These are phyloP conservation scores for Gossypium thurberi DNA, from an alignment of 345 rosid genomes.

Conservation along the genomic window DNA sequence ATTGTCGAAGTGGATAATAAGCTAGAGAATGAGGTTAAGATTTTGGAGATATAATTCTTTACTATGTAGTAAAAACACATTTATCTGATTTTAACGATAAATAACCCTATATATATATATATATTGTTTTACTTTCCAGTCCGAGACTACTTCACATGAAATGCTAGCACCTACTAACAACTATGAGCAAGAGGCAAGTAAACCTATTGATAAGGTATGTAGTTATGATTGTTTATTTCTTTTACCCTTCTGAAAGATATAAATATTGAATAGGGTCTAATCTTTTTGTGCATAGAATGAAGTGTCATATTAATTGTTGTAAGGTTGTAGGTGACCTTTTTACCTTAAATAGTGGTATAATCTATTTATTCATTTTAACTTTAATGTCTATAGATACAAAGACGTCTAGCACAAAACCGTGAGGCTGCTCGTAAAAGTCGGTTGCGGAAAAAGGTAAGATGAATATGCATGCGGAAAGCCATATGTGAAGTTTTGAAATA, in stretches of 20 bases:
- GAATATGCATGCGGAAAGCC: not conserved
- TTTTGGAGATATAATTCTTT: constrained; percentile 11
- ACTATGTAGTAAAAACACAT: not conserved
- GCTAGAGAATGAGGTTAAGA: constrained; percentile 60
- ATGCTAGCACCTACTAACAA: constrained; percentile 46
- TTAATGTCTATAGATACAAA: constrained; percentile 45
- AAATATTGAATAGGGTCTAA: not conserved
- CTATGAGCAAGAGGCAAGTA: constrained; percentile 76
- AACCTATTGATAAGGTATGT: constrained; percentile 61
- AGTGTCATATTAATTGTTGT: not conserved
- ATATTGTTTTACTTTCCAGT: constrained; percentile 36
- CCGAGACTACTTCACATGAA: constrained; percentile 77
- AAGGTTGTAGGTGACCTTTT: not conserved
- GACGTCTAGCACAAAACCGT: constrained; percentile 92
- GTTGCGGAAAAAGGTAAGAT: constrained; percentile 73
- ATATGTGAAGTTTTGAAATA: not conserved
- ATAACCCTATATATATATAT: constrained; percentile 6
- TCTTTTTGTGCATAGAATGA: not conserved
- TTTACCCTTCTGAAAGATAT: not conserved
- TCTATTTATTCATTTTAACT: constrained; percentile 1
- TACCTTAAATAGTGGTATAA: not conserved
- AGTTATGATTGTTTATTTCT: not conserved
- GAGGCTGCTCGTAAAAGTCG: constrained; percentile 99
- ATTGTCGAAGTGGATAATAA: constrained; percentile 44
- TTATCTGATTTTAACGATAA: constrained; percentile 11